Percentiles rank a stretch among this genome's conserved stretches.
Evolutionary conservation across 2,329 filamentous ascomycete species (phyloP).

Genomic region (Trichoderma guizhouense): DNA sequence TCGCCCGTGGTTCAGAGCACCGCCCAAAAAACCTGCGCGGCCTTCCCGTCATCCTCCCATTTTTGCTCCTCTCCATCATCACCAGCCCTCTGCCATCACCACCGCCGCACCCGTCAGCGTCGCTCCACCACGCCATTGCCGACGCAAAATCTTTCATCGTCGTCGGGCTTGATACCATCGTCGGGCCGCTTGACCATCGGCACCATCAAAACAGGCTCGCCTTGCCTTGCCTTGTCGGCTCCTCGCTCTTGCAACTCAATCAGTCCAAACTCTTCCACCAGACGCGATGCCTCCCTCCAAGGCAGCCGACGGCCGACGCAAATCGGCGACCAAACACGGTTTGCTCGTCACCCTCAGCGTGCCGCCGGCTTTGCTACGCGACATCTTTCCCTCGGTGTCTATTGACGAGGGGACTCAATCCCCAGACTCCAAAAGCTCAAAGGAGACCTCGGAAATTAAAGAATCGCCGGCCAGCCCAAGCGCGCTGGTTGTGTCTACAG

Average conservation of each 20-base stretch:
- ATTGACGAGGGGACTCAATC: conserved; percentile 44
- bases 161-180: neutral
- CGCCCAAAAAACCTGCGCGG: conserved; percentile 18
- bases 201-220: neutral
- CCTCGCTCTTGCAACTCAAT: neutral
- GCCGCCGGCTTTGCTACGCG: conserved; percentile 47
- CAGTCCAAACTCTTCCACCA: neutral
- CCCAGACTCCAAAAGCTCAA: conserved; percentile 30
- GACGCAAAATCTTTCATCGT: conserved; percentile 13
- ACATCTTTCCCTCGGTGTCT: conserved; percentile 44
- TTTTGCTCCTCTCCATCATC: conserved; percentile 18
- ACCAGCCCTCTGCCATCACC: conserved; percentile 10
- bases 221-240: neutral
- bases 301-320: conserved; percentile 36
- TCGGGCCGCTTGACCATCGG: neutral
- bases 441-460: conserved; percentile 37
- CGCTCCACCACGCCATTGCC: conserved; percentile 20
- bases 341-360: conserved; percentile 53
- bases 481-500: conserved; percentile 32
- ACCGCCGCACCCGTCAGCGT: conserved; percentile 3
- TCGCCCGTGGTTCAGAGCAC: conserved; percentile 20
- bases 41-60: conserved; percentile 17
- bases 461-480: conserved; percentile 45
- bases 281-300: conserved; percentile 36
- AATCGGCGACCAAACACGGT: conserved; percentile 35